Evolutionary conservation across 2,329 filamentous ascomycete species (phyloP), one percentile per base, ranked within the genome.

Genomic region (Orbilia brochopaga): DNA sequence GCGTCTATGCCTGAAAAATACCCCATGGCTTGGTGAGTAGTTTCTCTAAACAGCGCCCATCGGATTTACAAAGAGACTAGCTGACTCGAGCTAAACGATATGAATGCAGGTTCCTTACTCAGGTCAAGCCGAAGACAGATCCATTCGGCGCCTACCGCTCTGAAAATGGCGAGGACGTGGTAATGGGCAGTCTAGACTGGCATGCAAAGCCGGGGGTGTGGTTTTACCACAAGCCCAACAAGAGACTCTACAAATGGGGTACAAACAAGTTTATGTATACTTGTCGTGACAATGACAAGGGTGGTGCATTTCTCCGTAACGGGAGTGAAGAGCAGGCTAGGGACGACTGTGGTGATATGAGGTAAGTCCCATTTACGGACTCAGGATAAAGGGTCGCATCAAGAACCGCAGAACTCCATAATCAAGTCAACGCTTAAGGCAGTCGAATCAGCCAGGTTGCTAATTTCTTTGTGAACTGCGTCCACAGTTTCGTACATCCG

Each of bases 181-280:
- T 64, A 7, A 51, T 56, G 23, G 60, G 37, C 1, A 60, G 54
- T 17, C n/a, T 70, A 32, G 54, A 64, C 17, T 23, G 17, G 1
- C 23, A 35, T 6, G 51, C 52, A 7, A 70, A 63, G 10, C 66
- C 66, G 5, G 66, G 66, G 8, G 59, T 70, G 13, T 70, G 66
- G 66, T 27, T 6, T 2, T 64, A 55, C 30, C 51, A 64, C 17
- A 35, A 48, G 5, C 23, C 40, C 2, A 23, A 42, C 8, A 13
- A 54, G 19, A 54, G 50, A 23, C 19, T 70, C 24, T 70, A 70
- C 51, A 27, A 54, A 17, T 56, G 19, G 21, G 54, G 66, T 4
- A 64, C 66, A 8, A 58, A 70, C 32, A 70, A 59, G 32, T 70
- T 70, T 11, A 51, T 70, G 19, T 70, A 70, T 32, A 70, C 59